These are phyloP conservation scores for Neoboletus magnificus DNA, from an alignment of 768 basidiomycete species.

Conservation along the genomic window DNA sequence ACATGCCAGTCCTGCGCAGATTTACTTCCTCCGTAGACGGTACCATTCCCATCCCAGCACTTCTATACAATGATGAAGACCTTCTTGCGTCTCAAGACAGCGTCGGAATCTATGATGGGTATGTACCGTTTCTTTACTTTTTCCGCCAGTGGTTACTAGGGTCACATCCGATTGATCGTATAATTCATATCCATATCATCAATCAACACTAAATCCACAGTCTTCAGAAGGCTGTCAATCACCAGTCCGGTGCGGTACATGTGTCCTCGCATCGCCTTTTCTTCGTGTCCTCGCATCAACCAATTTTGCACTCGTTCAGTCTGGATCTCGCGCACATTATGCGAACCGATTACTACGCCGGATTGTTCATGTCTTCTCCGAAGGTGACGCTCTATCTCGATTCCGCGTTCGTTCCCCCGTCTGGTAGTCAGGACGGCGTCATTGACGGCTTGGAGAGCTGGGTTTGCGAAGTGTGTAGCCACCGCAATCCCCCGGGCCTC, in stretches of 20 bases:
- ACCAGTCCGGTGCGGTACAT: conserved; percentile 71
- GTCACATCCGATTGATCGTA: conserved; percentile 18
- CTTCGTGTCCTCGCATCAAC: conserved; percentile 59
- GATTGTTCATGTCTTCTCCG: conserved; percentile 83
- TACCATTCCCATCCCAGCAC: conserved; percentile 71
- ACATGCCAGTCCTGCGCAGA: conserved; percentile 50
- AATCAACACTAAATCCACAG: conserved; percentile 44
- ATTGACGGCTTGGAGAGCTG: conserved; percentile 53
- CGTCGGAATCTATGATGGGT: conserved; percentile 94
- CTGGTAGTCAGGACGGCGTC: conserved; percentile 27
- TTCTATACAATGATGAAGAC: conserved; percentile 80
- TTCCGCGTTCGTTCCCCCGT: conserved; percentile 22
- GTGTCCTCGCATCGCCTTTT: conserved; percentile 84
- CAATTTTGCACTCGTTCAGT: conserved; percentile 58
- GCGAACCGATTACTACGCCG: conserved; percentile 85
- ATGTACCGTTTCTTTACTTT: conserved; percentile 28
- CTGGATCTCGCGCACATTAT: conserved; percentile 61
- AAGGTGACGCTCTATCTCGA: conserved; percentile 81
- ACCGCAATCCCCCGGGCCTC: conserved; percentile 72
- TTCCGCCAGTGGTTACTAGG: conserved; percentile 9
- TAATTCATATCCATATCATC: conserved; percentile 23
- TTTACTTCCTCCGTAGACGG: conserved; percentile 63
- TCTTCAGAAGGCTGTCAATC: conserved; percentile 73
- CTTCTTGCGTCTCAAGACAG: conserved; percentile 67
- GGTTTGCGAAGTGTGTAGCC: conserved; percentile 89